Evolutionary conservation across 768 basidiomycete genomes (phyloP).

Genomic region (Suillus decipiens): DNA sequence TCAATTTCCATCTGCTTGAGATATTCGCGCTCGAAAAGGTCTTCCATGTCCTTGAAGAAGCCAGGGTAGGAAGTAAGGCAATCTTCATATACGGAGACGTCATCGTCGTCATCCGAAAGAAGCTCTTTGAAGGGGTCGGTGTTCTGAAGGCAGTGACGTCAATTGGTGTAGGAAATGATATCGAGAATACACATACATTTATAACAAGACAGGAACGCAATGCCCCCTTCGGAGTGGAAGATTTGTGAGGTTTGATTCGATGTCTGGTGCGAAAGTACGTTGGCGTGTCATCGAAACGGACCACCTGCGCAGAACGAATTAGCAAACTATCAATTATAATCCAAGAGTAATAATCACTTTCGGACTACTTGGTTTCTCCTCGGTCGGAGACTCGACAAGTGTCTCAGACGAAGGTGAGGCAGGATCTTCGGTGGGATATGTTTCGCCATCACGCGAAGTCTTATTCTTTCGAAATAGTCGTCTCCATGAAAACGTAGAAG

Average conservation of each 20-base stretch:
- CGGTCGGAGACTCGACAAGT: conserved; percentile 11
- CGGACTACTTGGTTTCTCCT: conserved; percentile 10
- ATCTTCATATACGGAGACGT: conserved; percentile 30
- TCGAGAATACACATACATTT: conserved; percentile 20
- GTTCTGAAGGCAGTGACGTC: conserved; percentile 19
- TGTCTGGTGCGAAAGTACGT: conserved; percentile 21
- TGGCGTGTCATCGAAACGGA: conserved; percentile 32
- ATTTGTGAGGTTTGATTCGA: conserved; percentile 21
- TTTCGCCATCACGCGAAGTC: background rate
- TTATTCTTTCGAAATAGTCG: conserved; percentile 7
- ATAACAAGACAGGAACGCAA: conserved; percentile 31
- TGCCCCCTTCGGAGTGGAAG: conserved; percentile 17
- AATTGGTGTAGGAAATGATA: background rate
- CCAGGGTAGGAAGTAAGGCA: conserved; percentile 25
- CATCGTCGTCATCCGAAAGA: conserved; percentile 18
- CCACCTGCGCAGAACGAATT: conserved; percentile 14
- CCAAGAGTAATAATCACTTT: conserved; percentile 21
- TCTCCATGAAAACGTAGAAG: conserved; percentile 27
- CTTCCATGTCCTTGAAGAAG: conserved; percentile 20
- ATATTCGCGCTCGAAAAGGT: conserved; percentile 19
- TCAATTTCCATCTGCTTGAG: conserved; percentile 11
- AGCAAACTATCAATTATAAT: background rate
- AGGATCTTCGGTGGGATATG: background rate
- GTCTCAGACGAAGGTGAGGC: conserved; percentile 14
- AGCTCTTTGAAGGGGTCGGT: conserved; percentile 4